Evolutionary conservation across 768 basidiomycete species (phyloP).

Genomic region (Rhizopogon roseolus): DNA sequence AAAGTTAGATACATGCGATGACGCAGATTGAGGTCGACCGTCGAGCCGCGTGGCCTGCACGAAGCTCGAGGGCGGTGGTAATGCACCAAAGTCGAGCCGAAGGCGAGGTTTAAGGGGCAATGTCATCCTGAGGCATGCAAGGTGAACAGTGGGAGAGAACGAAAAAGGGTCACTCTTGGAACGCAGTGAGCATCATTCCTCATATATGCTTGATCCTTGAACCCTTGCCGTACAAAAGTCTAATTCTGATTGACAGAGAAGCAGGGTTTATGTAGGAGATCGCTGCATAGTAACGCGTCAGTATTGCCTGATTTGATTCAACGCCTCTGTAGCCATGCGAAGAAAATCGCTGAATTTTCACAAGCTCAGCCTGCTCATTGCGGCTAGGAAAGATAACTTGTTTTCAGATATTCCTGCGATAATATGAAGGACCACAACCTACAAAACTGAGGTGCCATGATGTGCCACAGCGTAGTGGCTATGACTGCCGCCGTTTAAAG

Average conservation of each 20-base stretch:
- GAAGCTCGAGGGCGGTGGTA: slow-evolving; percentile 28
- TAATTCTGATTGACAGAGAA: slow-evolving; percentile 16
- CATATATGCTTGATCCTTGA: slow-evolving; percentile 14
- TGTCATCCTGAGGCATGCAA: slow-evolving; percentile 10
- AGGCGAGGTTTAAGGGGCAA: slow-evolving; percentile 14
- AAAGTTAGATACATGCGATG: slow-evolving; percentile 46
- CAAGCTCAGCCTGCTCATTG: neutral
- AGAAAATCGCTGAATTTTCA: neutral
- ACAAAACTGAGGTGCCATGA: neutral
- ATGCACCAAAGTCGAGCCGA: slow-evolving; percentile 6
- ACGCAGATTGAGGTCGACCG: slow-evolving; percentile 12
- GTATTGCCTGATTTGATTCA: slow-evolving; percentile 2
- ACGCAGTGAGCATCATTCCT: neutral
- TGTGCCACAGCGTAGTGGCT: too few relatives aligned
- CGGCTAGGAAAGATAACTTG: neutral
- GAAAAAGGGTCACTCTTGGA: too few relatives aligned
- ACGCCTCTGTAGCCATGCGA: slow-evolving; percentile 11
- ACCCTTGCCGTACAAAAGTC: slow-evolving; percentile 17
- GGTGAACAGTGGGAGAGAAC: neutral
- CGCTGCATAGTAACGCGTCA: neutral
- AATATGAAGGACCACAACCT: neutral
- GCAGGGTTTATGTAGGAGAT: slow-evolving; percentile 2
- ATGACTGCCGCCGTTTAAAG: too few relatives aligned
- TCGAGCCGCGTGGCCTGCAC: slow-evolving; percentile 23
- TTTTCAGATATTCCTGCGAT: neutral